Conservation (phyloP, 176 grass and related monocot species). For the barley (Hordeum vulgare) region MorexV3_pseudomolecules_assembly NC_058521.1:17699116-17699615, state of each 20-base stretch:
- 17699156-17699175: too few relatives aligned
- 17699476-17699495: too few relatives aligned
- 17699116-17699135: too few relatives aligned
- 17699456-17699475: too few relatives aligned
- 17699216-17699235: background rate
- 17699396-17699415: too few relatives aligned
- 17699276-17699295: constrained; percentile 8
- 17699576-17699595: background rate
- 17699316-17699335: background rate
- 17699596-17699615: background rate
- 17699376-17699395: too few relatives aligned
- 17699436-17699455: too few relatives aligned
- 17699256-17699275: background rate
- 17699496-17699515: too few relatives aligned
- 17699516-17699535: background rate
- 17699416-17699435: too few relatives aligned
- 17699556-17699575: background rate
- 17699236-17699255: background rate
- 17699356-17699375: background rate
- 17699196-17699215: background rate
- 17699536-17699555: background rate
- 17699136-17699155: too few relatives aligned
- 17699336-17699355: background rate
- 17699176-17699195: background rate
- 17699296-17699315: background rate